Evolutionary conservation across 2,329 filamentous ascomycete genomes (phyloP), one percentile per base, ranked within the genome.

Genomic region (Botrytis galanthina): DNA sequence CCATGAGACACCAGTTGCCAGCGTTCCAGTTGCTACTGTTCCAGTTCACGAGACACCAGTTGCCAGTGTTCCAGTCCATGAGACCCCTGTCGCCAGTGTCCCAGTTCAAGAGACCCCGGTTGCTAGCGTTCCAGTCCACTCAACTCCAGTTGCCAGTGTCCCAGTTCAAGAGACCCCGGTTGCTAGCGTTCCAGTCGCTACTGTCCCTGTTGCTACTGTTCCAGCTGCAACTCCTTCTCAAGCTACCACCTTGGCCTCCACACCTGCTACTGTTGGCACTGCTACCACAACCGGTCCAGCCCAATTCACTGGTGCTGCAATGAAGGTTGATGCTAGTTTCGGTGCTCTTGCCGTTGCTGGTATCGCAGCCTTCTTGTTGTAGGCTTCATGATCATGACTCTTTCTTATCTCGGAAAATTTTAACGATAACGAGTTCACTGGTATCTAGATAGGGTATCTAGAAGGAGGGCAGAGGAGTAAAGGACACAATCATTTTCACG

Each of bases 341-440:
- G 77, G 77, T 71, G 78, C 75, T 69, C 32, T 78, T 39, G 77
- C 69, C 32, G 62, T 73, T 72, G 78, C 73, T 64, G 78, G 76
- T 76, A 70, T 80, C 46, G 74, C 73, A 57, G 78, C 78, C 37
- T 74, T 79, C 72, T 62, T 79, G 63, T 66, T 80, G 70, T 80
- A 77, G 76, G 74, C n/a, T 59, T 59, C 61, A 72, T 59, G 48
- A 66, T 51, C 46, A 71, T 59, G 71, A 73, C 29, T 44, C 51
- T 60, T 57, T 72, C 51, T 72, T 60, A 70, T 75, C 39, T 57
- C n/a, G 2, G 29, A 73, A 63, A 57, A 73, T 14, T 66, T 70
- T 72, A 71, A 76, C 54, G 73, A 76, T 71, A 72, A 72, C 29
- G 66, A 70, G 68, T 51, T 63, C 46, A 73, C 54, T 70, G 59